These are phyloP conservation scores for Scleroderma bovista DNA, from an alignment of 768 basidiomycete genomes.

Conservation along the genomic window DNA sequence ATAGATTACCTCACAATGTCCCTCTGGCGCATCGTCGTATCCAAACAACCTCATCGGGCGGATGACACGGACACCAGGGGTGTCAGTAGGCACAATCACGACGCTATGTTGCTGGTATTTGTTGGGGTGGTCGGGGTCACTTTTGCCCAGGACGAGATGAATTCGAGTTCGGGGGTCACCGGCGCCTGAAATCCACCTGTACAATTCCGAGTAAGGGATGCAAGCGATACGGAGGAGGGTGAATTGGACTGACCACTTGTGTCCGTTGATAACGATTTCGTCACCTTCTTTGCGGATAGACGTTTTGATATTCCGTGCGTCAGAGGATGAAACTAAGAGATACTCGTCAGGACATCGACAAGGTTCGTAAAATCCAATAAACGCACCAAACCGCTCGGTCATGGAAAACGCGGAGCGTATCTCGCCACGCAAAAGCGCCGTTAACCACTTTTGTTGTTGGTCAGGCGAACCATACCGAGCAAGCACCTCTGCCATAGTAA, in stretches of 20 bases:
- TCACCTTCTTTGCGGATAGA: slow-evolving; percentile 79
- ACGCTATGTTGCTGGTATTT: slow-evolving; percentile 86
- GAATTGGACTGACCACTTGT: slow-evolving; percentile 71
- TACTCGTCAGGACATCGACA: slow-evolving; percentile 7
- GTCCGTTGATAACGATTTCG: slow-evolving; percentile 90
- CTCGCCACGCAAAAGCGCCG: slow-evolving; percentile 84
- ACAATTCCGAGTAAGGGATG: background rate
- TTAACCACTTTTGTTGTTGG: slow-evolving; percentile 88
- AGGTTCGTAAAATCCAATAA: background rate
- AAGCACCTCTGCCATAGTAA: slow-evolving; percentile 70
- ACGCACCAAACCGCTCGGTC: slow-evolving; percentile 87
- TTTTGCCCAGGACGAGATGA: slow-evolving; percentile 94
- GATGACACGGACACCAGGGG: slow-evolving; percentile 82
- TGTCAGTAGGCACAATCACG: slow-evolving; percentile 86
- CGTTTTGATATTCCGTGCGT: slow-evolving; percentile 92
- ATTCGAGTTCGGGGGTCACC: slow-evolving; percentile 86
- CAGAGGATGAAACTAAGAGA: slow-evolving; percentile 72
- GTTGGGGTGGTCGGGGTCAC: slow-evolving; percentile 76
- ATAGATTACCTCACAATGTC: slow-evolving; percentile 93
- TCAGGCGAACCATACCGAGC: slow-evolving; percentile 89
- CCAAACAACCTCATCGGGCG: slow-evolving; percentile 94
- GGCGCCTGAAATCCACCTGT: slow-evolving; percentile 95
- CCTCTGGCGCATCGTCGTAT: slow-evolving; percentile 93
- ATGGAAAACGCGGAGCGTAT: slow-evolving; percentile 94
- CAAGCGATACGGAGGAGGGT: background rate